phyloP scores from a whole-genome alignment of 139 green algal genomes.

The Eudorina sp. region DNA sequence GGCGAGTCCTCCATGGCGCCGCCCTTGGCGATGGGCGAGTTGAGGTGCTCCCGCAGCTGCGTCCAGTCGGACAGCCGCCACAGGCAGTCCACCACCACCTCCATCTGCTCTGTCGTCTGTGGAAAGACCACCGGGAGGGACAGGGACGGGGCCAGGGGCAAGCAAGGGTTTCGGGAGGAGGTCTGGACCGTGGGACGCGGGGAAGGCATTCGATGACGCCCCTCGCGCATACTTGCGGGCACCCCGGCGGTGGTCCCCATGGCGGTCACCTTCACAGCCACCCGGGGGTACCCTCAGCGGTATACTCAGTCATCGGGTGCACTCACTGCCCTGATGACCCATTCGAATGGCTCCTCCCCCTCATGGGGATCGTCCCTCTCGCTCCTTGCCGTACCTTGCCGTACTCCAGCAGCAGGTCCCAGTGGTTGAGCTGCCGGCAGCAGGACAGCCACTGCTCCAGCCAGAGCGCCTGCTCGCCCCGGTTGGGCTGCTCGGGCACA shows the following conservation, averaged over 20 bases:
- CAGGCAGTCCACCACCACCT: constrained; percentile 83
- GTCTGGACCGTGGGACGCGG: neutral
- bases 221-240: too few relatives aligned
- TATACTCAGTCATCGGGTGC: too few relatives aligned
- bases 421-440: constrained; percentile 91
- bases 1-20: constrained; percentile 81
- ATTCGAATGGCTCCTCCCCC: too few relatives aligned
- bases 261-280: too few relatives aligned
- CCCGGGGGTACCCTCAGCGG: too few relatives aligned
- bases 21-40: constrained; percentile 62
- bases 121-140: neutral
- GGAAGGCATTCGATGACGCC: too few relatives aligned
- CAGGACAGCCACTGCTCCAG: constrained; percentile 88
- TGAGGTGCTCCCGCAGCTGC: constrained; percentile 73
- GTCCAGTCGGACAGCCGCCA: constrained; percentile 92
- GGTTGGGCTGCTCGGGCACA: constrained; percentile 43
- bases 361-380: too few relatives aligned
- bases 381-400: constrained; percentile 48
- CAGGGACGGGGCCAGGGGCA: neutral
- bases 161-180: neutral
- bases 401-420: constrained; percentile 93
- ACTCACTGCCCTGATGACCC: too few relatives aligned
- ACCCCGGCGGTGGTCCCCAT: too few relatives aligned
- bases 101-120: constrained; percentile 55
- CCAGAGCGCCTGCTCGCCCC: constrained; percentile 72